Evolutionary conservation across 106 monocot species (phyloP), one percentile per base, ranked within the genome.

Genomic region (Dioscorea zingiberensis): DNA sequence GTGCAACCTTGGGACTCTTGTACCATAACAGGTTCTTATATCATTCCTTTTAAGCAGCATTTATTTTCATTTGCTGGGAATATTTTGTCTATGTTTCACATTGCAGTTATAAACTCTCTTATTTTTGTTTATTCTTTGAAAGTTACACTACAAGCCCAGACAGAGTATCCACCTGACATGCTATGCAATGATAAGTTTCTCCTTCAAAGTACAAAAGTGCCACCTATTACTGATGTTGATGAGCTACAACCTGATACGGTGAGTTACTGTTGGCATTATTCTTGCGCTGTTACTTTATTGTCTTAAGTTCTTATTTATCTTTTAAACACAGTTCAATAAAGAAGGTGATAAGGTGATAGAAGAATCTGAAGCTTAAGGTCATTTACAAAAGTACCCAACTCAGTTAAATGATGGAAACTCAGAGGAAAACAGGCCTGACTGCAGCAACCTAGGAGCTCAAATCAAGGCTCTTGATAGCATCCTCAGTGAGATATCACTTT

Each of bases 131-230:
- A 14, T 24, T 25, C 38, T 38, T 25, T 63, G 12, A 57, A n/a
- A 97, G 97, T 97, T 23, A 97, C 86, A 18, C 88, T 88, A 38
- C 97, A 97, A 84, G 77, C 91, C 10, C 91, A 88, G 60, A 63
- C 74, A 54, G 85, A 88, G 55, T 79, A 72, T 58, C 89, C 93
- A 47, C 64, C 76, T 44, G 86, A 93, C 55, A 71, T 89, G 89
- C 83, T 83, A 57, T 91, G 91, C 81, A 88, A 84, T 77, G 97
- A 97, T 58, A 97, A 97, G 66, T 97, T 97, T 65, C 81, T 97
- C 18, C 67, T 97, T 53, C 97, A 86, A 75, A 97, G 91, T 74
- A 91, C 88, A 5, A 84, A 71, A 57, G 88, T 92, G 30, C 76
- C 85, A 15, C 81, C 91, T 11, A 75, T 27, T 63, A 79, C 81